A percentile compares a stretch with the other conserved stretches of the same genome.
Conservation (phyloP, 2,329 filamentous ascomycete species). For the Blumeria hordei region DNA sequence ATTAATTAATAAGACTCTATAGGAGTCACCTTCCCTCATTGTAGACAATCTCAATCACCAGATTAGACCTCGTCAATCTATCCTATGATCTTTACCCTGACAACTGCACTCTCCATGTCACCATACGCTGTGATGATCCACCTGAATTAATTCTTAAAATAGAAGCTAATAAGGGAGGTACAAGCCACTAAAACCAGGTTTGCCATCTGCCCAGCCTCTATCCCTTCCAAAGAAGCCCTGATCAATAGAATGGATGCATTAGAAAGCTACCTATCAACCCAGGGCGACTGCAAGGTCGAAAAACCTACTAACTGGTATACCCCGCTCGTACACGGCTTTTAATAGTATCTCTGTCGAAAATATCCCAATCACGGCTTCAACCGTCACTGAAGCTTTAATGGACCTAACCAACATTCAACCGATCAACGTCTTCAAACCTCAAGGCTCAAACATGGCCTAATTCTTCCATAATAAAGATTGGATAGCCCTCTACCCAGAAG, state of each 20-base stretch:
- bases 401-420: background rate
- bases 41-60: too few species aligned
- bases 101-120: background rate
- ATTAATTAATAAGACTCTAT: too few species aligned
- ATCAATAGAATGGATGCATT: background rate
- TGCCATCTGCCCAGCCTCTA: background rate
- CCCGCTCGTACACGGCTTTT: background rate
- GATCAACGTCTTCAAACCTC: background rate
- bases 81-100: too few species aligned
- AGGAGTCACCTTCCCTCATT: too few species aligned
- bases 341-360: background rate
- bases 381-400: background rate
- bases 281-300: background rate
- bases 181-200: background rate
- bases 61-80: too few species aligned
- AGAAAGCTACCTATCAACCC: background rate
- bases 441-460: background rate
- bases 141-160: background rate
- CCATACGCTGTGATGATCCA: background rate
- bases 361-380: background rate
- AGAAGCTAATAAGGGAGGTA: background rate
- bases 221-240: background rate
- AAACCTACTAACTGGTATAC: background rate
- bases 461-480: background rate
- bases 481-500: background rate